Evolutionary conservation across 192 early-diverging fungal genomes (phyloP), one percentile per base, ranked within the genome.

Genomic region (Haplosporangium gracile): DNA sequence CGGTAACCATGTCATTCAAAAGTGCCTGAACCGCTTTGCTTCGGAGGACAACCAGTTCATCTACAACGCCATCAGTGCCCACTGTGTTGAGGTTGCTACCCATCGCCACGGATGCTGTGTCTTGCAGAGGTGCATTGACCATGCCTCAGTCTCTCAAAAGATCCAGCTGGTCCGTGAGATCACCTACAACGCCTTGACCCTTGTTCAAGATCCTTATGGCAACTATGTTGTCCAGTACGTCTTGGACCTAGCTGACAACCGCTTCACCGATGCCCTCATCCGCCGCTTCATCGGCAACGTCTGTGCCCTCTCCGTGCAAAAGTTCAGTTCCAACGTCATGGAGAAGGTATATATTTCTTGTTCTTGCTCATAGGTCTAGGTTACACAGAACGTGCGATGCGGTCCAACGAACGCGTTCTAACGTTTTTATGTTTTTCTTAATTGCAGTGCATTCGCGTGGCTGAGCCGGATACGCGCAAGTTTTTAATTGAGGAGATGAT

Each of bases 201-300:
- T 97, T 69, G 97, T 97, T 0, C 93, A 97, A 88, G 97, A 97
- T 81, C 95, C 95, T 38, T 97, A 95, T 89, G 97, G 96, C 24
- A 97, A 97, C 91, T 97, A 97, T 77, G 97, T 97, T 18, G 96
- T 97, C 57, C 97, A 97, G 89, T 97, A 97, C 68, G 95, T 97
- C 40, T 89, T 97, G 60, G 97, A 97, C 72, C 88, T 97, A 45
- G 91, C 90, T 7, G 92, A 96, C 49, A 79, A 86, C 18, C 90
- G 89, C 10, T 97, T 92, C 72, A 92, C 94, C 20, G 95, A 96
- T 82, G 83, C 91, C 9, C 82, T 97, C 51, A 93, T 96, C 77
- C 89, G 90, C 18, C 92, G 92, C 43, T 96, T 97, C 84, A 90
- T 96, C 69, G 94, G 92, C 36, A 92, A 94, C 82, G 94, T 96